Percentiles rank a stretch among this genome's conserved stretches.
Conservation (phyloP, 352 stramenopile species). For the Globisporangium canariense region DNA sequence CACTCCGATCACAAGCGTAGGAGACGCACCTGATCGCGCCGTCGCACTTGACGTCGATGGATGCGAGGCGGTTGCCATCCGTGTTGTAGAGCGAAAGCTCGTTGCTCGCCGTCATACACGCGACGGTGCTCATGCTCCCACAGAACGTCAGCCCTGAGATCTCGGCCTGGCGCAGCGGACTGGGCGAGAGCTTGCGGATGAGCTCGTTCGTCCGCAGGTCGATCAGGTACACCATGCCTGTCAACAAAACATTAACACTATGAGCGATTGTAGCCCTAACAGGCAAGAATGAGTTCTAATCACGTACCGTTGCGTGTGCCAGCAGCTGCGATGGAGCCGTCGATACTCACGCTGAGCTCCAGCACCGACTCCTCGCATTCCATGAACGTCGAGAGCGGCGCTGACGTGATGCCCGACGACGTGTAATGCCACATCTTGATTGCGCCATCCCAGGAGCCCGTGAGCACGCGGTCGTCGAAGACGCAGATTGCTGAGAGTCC, state of each 20-base stretch:
- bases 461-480: conserved; percentile 69
- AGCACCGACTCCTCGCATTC: conserved; percentile 74
- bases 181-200: conserved; percentile 56
- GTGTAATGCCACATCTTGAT: conserved; percentile 84
- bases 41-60: conserved; percentile 57
- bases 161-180: conserved; percentile 49
- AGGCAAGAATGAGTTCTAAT: background rate
- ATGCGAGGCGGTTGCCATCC: conserved; percentile 55
- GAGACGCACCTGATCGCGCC: conserved; percentile 50
- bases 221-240: conserved; percentile 65
- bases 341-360: conserved; percentile 60
- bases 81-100: conserved; percentile 67
- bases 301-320: conserved; percentile 59
- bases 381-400: conserved; percentile 65
- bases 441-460: conserved; percentile 71
- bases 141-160: conserved; percentile 68
- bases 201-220: conserved; percentile 66
- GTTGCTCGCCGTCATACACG: conserved; percentile 65
- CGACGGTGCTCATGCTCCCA: conserved; percentile 42
- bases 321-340: conserved; percentile 56
- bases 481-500: conserved; percentile 74
- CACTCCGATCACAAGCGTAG: background rate
- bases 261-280: background rate
- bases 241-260: background rate
- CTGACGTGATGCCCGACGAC: conserved; percentile 54